Percentiles rank a stretch among this genome's conserved stretches.
Evolutionary conservation across 2,329 filamentous ascomycete species (phyloP).

Genomic region (Fusarium sp.): DNA sequence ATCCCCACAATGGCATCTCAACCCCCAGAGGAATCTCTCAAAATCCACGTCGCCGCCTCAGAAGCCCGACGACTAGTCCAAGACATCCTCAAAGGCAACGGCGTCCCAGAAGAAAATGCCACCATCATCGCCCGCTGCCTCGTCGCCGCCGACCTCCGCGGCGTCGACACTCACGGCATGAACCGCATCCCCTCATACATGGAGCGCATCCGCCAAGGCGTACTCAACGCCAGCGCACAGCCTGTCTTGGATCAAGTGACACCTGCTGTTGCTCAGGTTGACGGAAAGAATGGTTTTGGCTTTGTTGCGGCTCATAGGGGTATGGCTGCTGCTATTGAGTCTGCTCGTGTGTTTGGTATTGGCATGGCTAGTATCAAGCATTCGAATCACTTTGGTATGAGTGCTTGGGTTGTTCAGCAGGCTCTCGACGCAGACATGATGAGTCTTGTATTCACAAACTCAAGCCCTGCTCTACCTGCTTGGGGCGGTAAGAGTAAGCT

Average conservation of each 20-base stretch:
- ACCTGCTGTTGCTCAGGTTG: slow-evolving; percentile 76
- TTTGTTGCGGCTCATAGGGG: slow-evolving; percentile 76
- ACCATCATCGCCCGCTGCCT: slow-evolving; percentile 74
- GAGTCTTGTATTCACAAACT: slow-evolving; percentile 78
- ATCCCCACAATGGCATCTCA: slow-evolving; percentile 29
- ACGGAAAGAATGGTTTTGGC: slow-evolving; percentile 79
- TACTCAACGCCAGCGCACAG: slow-evolving; percentile 70
- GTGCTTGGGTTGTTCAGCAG: slow-evolving; percentile 82
- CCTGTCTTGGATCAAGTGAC: slow-evolving; percentile 73
- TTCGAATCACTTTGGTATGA: slow-evolving; percentile 88
- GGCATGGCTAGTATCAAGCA: slow-evolving; percentile 82
- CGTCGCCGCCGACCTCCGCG: slow-evolving; percentile 80
- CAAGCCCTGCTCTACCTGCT: slow-evolving; percentile 77
- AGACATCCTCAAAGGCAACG: slow-evolving; percentile 69
- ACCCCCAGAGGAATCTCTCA: slow-evolving; percentile 24
- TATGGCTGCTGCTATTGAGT: slow-evolving; percentile 75
- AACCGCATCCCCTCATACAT: slow-evolving; percentile 85
- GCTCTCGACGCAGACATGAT: slow-evolving; percentile 79
- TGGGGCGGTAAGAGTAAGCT: slow-evolving; percentile 77
- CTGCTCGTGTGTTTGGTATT: slow-evolving; percentile 75
- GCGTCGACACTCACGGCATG: slow-evolving; percentile 82
- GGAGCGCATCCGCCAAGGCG: slow-evolving; percentile 76
- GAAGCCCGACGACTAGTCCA: slow-evolving; percentile 62
- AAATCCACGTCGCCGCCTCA: slow-evolving; percentile 51
- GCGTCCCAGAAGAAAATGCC: slow-evolving; percentile 70